Conservation (phyloP, 1,284 basidiomycete species). For the Ustilago tritici region DNA sequence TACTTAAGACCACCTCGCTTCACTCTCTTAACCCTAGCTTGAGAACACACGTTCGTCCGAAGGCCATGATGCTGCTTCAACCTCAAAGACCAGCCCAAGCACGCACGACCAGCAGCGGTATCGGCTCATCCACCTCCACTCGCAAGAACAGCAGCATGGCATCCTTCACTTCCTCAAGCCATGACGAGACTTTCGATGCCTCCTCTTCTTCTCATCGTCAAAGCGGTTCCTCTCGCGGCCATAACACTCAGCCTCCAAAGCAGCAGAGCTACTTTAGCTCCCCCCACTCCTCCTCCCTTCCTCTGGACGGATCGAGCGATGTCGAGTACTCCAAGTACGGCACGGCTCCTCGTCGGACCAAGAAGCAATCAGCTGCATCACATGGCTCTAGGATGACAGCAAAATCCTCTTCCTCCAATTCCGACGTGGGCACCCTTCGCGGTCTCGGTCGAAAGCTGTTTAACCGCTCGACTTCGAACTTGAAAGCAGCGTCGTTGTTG, state of each 20-base stretch:
- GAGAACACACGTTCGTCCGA: background rate
- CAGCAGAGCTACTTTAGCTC: conserved; percentile 9
- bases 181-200: conserved; percentile 18
- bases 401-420: background rate
- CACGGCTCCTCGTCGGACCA: conserved; percentile 7
- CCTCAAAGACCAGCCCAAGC: conserved; percentile 11
- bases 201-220: conserved; percentile 18
- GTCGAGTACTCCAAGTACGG: conserved; percentile 17
- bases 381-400: conserved; percentile 22
- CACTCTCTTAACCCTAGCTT: background rate
- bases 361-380: conserved; percentile 1
- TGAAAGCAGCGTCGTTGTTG: conserved; percentile 19
- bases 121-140: conserved; percentile 10
- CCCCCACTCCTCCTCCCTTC: background rate
- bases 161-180: conserved; percentile 44
- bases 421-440: conserved; percentile 25
- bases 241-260: conserved; percentile 1
- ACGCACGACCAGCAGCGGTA: background rate
- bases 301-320: conserved; percentile 28
- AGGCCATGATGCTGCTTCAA: conserved; percentile 18
- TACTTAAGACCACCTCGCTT: background rate
- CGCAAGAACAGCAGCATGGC: conserved; percentile 33
- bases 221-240: conserved; percentile 18
- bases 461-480: conserved; percentile 35
- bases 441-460: conserved; percentile 43